Evolutionary conservation across 2,329 filamentous ascomycete species (phyloP), one percentile per base, ranked within the genome.

Genomic region (Pestalotiopsis sp.): DNA sequence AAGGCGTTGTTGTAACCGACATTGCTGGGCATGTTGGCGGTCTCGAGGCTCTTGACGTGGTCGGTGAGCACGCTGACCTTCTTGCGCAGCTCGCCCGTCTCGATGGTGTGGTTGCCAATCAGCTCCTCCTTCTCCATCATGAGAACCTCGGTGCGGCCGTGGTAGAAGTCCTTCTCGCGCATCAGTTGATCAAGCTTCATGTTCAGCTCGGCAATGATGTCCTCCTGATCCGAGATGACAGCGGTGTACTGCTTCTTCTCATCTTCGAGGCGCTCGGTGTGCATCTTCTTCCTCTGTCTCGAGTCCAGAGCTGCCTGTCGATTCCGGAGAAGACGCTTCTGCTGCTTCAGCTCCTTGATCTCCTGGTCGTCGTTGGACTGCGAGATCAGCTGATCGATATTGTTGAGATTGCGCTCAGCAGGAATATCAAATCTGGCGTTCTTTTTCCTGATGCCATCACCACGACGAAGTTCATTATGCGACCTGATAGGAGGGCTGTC

Each of bases 351-450:
- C 83, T 98, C 95, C 87, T 97, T 98, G 84, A 97, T 93, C 84
- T 97, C 92, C 73, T 96, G 91, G 77, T 98, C 95, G 80, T 97
- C 92, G 68, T 90, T 94, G 45, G 94, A 95, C 81, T 93, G 91
- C 66, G 91, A 87, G 81, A 99, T 98, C 77, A 98, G 87, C 70
- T 93, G 88, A 80, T 99, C 96, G 82, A 99, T 98, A 83, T 97
- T 98, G 85, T 89, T 91, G 74, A 99, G 88, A 77, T 95, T 98
- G 71, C 95, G 90, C 83, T 98, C 96, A 59, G 93, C 91, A 11
- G 96, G 96, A 74, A 99, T 99, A 77, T 98, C 95, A 81, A 98
- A 98, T 74, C 95, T 92, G 73, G 95, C 94, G 78, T 98, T 99
- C 92, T 98, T 98, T 90, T 99, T 99, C 77, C 96, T 90, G 81